phyloP scores from a whole-genome alignment of 2,329 filamentous ascomycete genomes.

The Claviceps sp. region DNA sequence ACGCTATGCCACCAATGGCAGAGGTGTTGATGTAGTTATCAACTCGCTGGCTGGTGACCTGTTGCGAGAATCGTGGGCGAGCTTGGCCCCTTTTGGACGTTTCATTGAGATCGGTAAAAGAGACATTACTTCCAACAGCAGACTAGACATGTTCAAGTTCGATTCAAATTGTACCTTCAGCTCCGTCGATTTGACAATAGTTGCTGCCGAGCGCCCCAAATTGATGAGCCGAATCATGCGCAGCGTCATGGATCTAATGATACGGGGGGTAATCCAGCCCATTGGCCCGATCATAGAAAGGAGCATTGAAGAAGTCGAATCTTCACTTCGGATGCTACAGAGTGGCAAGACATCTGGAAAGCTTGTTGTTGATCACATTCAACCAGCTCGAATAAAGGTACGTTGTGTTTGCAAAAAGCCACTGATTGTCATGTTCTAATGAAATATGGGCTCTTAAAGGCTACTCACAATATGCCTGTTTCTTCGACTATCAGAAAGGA shows the following conservation, averaged over 20 bases:
- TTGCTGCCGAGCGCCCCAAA: constrained; percentile 27
- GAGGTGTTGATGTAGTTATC: constrained; percentile 59
- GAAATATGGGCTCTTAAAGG: constrained; percentile 1
- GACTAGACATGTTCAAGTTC: constrained; percentile 35
- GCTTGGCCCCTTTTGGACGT: constrained; percentile 27
- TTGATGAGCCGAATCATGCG: constrained; percentile 17
- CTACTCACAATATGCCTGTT: constrained; percentile 10
- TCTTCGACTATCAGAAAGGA: constrained; percentile 19
- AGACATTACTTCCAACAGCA: constrained; percentile 25
- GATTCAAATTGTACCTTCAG: constrained; percentile 32
- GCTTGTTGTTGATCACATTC: constrained; percentile 28
- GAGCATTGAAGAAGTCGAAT: constrained; percentile 24
- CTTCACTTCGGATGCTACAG: constrained; percentile 23
- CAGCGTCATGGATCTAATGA: constrained; percentile 22
- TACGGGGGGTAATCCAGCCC: constrained; percentile 20
- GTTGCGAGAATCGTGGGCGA: constrained; percentile 28
- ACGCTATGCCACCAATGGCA: constrained; percentile 21
- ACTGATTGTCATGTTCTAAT: background rate
- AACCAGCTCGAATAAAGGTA: constrained; percentile 27
- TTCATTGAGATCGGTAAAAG: constrained; percentile 31
- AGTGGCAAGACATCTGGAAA: constrained; percentile 26
- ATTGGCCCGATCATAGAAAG: constrained; percentile 22
- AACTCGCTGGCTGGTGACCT: constrained; percentile 19
- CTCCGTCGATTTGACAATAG: constrained; percentile 30
- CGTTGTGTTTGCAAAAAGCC: background rate